phyloP scores from a whole-genome alignment of 495 filamentous ascomycete genomes.

The Neurospora sp. region DNA sequence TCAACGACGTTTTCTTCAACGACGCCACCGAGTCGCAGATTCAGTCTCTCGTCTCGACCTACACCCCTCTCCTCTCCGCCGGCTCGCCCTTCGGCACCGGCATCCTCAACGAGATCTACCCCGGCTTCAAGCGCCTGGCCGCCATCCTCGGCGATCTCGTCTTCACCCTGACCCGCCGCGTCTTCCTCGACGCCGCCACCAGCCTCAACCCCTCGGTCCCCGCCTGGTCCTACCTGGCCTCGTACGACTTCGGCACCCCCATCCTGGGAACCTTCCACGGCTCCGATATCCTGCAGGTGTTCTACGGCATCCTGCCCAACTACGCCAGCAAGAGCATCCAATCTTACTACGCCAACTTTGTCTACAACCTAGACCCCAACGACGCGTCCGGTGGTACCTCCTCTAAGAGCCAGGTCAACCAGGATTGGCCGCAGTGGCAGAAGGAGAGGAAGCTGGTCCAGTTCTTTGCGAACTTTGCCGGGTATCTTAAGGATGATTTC shows the following conservation, averaged over 20 bases:
- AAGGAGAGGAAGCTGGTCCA: constrained; percentile 45
- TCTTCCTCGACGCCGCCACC: constrained; percentile 37
- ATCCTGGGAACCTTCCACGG: constrained; percentile 67
- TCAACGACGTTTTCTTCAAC: constrained; percentile 46
- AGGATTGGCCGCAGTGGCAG: constrained; percentile 54
- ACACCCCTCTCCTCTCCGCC: constrained; percentile 37
- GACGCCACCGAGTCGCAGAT: constrained; percentile 35
- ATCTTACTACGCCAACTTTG: constrained; percentile 55
- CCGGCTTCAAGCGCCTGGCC: constrained; percentile 65
- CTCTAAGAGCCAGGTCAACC: constrained; percentile 19
- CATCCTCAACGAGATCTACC: constrained; percentile 53
- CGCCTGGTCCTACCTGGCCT: constrained; percentile 60
- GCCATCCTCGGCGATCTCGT: constrained; percentile 64
- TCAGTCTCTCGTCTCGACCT: constrained; percentile 44
- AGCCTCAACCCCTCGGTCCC: constrained; percentile 44
- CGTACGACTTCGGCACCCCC: constrained; percentile 58
- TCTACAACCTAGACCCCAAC: constrained; percentile 58
- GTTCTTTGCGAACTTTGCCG: constrained; percentile 36
- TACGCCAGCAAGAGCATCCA: constrained; percentile 50
- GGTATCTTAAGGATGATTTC: constrained; percentile 50
- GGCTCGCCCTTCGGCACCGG: constrained; percentile 61
- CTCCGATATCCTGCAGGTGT: constrained; percentile 55
- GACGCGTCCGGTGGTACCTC: constrained; percentile 25
- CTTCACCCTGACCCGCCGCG: constrained; percentile 54
- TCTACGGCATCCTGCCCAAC: constrained; percentile 51